These are phyloP conservation scores for Rhizoclosmatium sp. DNA, from an alignment of 192 early-diverging fungal species.

Conservation along the genomic window DNA sequence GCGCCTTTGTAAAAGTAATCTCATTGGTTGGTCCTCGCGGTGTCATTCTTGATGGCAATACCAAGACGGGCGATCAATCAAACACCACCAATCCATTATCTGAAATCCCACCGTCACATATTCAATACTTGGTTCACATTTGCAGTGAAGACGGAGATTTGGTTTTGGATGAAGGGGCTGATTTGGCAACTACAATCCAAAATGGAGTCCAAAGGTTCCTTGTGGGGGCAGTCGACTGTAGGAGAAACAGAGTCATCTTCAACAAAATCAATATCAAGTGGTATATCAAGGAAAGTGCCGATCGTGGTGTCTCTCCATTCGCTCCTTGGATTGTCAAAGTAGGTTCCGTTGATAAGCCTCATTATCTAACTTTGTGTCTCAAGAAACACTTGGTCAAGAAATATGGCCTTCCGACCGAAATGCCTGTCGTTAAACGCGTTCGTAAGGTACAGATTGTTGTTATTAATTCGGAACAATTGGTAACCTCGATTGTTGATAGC, in stretches of 20 bases:
- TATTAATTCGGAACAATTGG: neutral
- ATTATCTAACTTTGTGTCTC: neutral
- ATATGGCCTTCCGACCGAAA: conserved; percentile 51
- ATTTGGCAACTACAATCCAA: conserved; percentile 15
- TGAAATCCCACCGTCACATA: conserved; percentile 33
- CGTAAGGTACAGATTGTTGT: neutral
- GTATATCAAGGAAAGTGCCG: conserved; percentile 71
- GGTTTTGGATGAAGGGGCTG: conserved; percentile 53
- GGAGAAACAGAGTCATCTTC: conserved; percentile 68
- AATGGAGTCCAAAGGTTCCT: conserved; percentile 31
- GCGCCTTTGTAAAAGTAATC: conserved; percentile 20
- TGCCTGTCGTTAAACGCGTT: conserved; percentile 3
- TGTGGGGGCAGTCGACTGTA: conserved; percentile 37
- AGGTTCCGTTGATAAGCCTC: neutral
- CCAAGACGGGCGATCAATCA: conserved; percentile 4
- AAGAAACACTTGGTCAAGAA: conserved; percentile 48
- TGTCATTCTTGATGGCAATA: neutral
- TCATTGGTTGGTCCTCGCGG: conserved; percentile 1
- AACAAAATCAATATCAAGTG: conserved; percentile 77
- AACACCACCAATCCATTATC: neutral
- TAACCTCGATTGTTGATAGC: too few species aligned
- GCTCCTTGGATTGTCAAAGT: conserved; percentile 80
- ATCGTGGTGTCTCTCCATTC: conserved; percentile 69
- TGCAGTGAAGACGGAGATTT: conserved; percentile 61
- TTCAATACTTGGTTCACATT: conserved; percentile 47